These are phyloP conservation scores for Lentinus polychrous DNA, from an alignment of 1,284 basidiomycete genomes.

Conservation along the genomic window DNA sequence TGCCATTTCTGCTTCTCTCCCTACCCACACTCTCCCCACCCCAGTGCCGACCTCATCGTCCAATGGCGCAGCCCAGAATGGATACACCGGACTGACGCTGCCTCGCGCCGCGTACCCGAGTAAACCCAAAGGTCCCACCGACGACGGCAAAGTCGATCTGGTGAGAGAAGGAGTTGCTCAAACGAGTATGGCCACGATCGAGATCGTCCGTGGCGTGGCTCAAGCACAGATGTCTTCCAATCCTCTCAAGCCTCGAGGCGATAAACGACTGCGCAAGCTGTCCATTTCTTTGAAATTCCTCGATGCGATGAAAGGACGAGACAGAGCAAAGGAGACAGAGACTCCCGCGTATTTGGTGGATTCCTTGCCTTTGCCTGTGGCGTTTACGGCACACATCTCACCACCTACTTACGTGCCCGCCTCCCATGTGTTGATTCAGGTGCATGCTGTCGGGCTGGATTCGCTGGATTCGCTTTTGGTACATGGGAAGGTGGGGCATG, in stretches of 20 bases:
- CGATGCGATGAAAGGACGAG: not conserved
- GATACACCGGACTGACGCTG: conserved; percentile 66
- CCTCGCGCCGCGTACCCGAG: conserved; percentile 48
- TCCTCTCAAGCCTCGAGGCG: not conserved
- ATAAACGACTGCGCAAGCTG: conserved; percentile 5
- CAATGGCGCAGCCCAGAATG: conserved; percentile 20
- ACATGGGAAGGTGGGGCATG: conserved; percentile 31
- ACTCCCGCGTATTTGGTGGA: conserved; percentile 38
- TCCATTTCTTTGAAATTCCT: conserved; percentile 6
- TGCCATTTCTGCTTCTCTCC: conserved; percentile 9
- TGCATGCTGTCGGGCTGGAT: conserved; percentile 81
- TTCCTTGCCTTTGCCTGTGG: conserved; percentile 43
- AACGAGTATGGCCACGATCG: conserved; percentile 80
- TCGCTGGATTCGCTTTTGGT: conserved; percentile 61
- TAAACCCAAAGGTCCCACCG: conserved; percentile 24
- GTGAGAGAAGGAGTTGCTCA: conserved; percentile 72
- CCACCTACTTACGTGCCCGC: conserved; percentile 69
- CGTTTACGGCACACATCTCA: conserved; percentile 51
- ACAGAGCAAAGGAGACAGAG: conserved; percentile 18
- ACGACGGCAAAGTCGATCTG: conserved; percentile 55
- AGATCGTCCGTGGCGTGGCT: conserved; percentile 60
- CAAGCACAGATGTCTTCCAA: conserved; percentile 11
- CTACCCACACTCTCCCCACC: conserved; percentile 27
- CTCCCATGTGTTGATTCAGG: conserved; percentile 70
- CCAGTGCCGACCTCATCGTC: conserved; percentile 17